Base-by-base conservation (phyloP, 2,329 filamentous ascomycete species). In the Beauveria caledonica region DNA sequence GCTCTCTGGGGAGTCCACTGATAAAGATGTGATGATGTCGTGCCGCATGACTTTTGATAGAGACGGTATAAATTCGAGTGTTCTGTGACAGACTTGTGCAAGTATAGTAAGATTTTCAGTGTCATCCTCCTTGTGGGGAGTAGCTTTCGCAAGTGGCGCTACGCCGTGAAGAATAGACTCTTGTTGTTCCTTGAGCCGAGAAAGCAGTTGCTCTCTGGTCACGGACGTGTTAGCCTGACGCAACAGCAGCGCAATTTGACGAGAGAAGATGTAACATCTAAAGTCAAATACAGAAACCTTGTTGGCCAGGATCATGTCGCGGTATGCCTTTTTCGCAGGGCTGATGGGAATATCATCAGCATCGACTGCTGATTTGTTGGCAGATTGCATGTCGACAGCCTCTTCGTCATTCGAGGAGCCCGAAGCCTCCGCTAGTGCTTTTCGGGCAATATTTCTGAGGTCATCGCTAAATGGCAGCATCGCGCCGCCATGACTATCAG, bases 251-350 rank as follows among this genome's bases (percentile, higher is more conserved):
- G 88, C 84, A 63, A 96, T 85, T 68, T 99, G 93, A 25, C 94
- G 84, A 3, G 91, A 86, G 72, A 97, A 99, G 13, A 99, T 86
- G 71, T 99, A 99, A 66, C 89, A 90, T 54, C 90, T 83, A 71
- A 99, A 97, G 72, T 99, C 94, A 69, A 97, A 97, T 3, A 96
- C 80, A 0, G 94, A 99, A 40, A 99, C 95, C 65, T 96, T 90
- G 75, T 95, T 99, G 15, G 90, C 88, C 44, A 99, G 78, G 53
- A 99, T 99, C 67, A 96, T 85, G 61, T 95, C 91, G 56, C 93
- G 85, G 70, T 97, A 99, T 1, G 89, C 83, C 71, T 96, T 96
- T 64, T 85, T 85, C 1, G 81, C 79, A 10, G 84, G 77, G 63
- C 80, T 83, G 64, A 88, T 81, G 27, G 84, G 80, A 52, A 87